Conservation (phyloP, 176 grass and related monocot species). For the Themeda triandra region DNA sequence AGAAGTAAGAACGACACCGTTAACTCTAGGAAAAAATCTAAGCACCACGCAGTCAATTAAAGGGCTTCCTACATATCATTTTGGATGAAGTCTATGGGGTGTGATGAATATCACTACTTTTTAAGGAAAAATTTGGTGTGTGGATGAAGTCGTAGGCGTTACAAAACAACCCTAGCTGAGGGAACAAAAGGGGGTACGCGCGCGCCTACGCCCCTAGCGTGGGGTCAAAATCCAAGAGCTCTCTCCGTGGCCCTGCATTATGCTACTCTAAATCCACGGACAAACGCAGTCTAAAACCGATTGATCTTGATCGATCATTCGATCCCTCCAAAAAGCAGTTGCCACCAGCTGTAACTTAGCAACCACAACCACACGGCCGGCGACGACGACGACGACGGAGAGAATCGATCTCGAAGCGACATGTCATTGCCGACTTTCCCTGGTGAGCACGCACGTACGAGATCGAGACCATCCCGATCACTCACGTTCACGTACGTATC, state of each 20-base stretch:
- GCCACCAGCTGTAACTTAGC: background rate
- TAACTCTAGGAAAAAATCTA: too few species aligned
- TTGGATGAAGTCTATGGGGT: too few species aligned
- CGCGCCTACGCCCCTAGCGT: background rate
- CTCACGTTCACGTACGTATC: background rate
- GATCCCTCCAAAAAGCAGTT: constrained; percentile 6
- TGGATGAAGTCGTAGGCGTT: too few species aligned
- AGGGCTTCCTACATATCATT: too few species aligned
- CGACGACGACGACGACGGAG: background rate
- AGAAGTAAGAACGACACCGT: too few species aligned
- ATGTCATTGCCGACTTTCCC: constrained; percentile 37
- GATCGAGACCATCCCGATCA: constrained; percentile 14
- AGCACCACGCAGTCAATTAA: too few species aligned
- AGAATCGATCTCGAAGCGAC: constrained; percentile 12
- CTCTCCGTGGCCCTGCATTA: background rate
- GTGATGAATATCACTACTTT: too few species aligned
- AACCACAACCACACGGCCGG: background rate
- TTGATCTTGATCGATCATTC: background rate
- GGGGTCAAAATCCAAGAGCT: background rate
- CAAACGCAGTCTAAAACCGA: background rate
- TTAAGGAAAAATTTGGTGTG: too few species aligned
- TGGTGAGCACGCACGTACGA: constrained; percentile 20
- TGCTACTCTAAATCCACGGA: background rate
- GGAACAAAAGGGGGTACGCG: background rate
- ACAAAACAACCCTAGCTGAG: background rate